Evolutionary conservation across 345 rosid species (phyloP).

Genomic region (Ailanthus altissimus): DNA sequence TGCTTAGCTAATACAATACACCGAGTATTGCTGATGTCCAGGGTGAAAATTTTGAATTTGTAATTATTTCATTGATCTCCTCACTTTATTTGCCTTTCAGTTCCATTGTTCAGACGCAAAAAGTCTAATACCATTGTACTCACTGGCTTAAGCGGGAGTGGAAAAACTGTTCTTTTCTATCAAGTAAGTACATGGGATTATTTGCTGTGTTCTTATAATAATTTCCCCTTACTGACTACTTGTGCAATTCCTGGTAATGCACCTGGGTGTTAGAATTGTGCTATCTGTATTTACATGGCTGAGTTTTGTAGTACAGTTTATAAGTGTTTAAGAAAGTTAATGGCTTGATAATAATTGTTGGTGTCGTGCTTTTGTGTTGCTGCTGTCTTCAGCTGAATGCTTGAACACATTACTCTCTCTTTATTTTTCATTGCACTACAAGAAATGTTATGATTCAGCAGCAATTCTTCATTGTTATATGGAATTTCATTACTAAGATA

Average conservation of each 20-base stretch:
- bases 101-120: conserved; percentile 51
- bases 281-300: not conserved
- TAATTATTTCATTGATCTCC: not conserved
- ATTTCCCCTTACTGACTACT: not conserved
- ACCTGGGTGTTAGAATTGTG: not conserved
- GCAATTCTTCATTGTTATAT: too few species aligned
- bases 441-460: too few species aligned
- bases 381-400: not conserved
- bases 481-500: too few species aligned
- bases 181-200: conserved; percentile 45
- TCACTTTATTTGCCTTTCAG: conserved; percentile 34
- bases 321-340: not conserved
- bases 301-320: not conserved
- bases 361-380: not conserved
- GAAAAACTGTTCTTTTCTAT: conserved; percentile 80
- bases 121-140: conserved; percentile 74
- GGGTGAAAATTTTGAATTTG: not conserved
- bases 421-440: not conserved
- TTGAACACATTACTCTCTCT: not conserved
- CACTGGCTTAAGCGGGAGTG: conserved; percentile 80
- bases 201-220: conserved; percentile 14
- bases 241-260: not conserved
- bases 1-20: not conserved
- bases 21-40: not conserved
- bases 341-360: not conserved